phyloP scores from a whole-genome alignment of 73 alveolate genomes.

The Effrenium voratum region DNA sequence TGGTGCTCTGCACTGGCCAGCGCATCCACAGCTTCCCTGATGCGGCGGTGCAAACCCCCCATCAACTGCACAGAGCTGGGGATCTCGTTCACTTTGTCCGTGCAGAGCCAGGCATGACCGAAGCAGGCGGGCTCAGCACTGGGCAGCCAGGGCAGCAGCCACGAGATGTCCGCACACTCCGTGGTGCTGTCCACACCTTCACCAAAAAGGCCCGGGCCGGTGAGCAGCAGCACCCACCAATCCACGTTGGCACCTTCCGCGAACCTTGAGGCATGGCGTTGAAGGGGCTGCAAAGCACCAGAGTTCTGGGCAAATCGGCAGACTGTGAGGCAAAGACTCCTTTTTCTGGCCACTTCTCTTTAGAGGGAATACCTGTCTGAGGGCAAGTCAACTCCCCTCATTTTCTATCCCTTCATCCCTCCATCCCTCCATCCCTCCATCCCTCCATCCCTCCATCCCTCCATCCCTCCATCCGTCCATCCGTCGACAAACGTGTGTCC shows the following conservation, averaged over 20 bases:
- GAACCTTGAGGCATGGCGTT: background rate
- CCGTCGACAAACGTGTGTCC: too few species aligned
- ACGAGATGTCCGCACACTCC: constrained; percentile 73
- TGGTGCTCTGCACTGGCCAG: background rate
- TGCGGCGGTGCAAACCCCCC: constrained; percentile 83
- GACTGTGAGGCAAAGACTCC: too few species aligned
- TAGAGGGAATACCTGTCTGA: too few species aligned
- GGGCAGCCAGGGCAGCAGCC: constrained; percentile 31
- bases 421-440: too few species aligned
- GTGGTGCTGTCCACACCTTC: background rate
- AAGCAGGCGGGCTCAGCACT: constrained; percentile 68
- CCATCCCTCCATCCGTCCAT: too few species aligned
- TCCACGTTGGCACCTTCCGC: constrained; percentile 74
- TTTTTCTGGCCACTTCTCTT: too few species aligned
- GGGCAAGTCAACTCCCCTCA: too few species aligned
- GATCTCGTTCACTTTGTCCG: constrained; percentile 6
- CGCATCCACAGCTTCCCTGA: constrained; percentile 57
- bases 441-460: too few species aligned
- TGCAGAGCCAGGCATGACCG: constrained; percentile 63
- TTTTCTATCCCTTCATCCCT: too few species aligned
- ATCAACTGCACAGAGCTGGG: constrained; percentile 28
- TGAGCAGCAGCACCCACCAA: constrained; percentile 76
- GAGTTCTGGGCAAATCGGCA: too few species aligned
- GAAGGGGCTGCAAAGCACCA: too few species aligned
- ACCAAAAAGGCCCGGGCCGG: constrained; percentile 36